phyloP scores from a whole-genome alignment of 768 basidiomycete genomes.

The Panaeolus cyanescens region DNA sequence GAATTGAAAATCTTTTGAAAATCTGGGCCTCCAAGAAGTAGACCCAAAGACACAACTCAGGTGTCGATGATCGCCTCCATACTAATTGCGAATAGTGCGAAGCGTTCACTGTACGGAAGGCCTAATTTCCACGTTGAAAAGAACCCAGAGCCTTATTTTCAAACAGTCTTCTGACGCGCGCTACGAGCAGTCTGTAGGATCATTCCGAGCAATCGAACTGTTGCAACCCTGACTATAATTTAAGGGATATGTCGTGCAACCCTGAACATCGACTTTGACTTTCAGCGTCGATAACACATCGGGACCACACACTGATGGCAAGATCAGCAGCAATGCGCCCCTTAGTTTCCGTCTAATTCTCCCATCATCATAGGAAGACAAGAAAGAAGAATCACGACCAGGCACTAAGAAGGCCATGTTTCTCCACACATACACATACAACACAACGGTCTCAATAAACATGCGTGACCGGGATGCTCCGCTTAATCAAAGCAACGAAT shows the following conservation, averaged over 20 bases:
- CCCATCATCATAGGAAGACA: not conserved
- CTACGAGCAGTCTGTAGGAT: not conserved
- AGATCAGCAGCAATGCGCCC: not conserved
- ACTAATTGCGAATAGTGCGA: not conserved
- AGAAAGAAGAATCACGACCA: not conserved
- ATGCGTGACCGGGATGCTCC: conserved; percentile 1
- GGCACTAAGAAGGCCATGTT: not conserved
- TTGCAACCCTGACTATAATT: not conserved
- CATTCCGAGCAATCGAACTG: not conserved
- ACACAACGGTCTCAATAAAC: not conserved
- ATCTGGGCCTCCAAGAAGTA: not conserved
- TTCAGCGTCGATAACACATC: not conserved
- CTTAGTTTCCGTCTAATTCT: not conserved
- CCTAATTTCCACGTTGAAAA: not conserved
- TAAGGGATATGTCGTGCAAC: not conserved
- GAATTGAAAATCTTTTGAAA: no score
- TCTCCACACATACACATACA: not conserved
- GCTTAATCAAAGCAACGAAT: not conserved
- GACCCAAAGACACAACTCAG: not conserved
- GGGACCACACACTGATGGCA: not conserved
- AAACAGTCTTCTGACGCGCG: not conserved
- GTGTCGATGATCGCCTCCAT: not conserved
- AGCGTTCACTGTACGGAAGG: not conserved
- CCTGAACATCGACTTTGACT: not conserved
- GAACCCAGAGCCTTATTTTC: conserved; percentile 1